Base-by-base conservation (phyloP, 768 basidiomycete species). In the Mycena metata region DNA sequence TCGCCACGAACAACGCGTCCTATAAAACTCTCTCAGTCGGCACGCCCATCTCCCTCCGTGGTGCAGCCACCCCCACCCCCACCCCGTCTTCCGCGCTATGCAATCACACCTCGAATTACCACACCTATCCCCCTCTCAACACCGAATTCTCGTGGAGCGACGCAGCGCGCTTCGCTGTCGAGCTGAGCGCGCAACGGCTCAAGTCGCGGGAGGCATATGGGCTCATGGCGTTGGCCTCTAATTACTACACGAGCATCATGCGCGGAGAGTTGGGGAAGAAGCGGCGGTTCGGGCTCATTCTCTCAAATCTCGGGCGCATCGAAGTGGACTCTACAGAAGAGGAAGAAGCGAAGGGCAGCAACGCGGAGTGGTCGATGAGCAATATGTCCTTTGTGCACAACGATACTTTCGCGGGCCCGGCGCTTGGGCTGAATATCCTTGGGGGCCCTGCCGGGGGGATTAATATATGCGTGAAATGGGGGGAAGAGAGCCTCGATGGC, bases 41-140 rank as follows among this genome's bases (percentile, higher is more conserved):
- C 36, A 68, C 81, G 8, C 75, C 83, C 10, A 69, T 81, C 17
- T 80, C 80, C 17, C 77, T 82, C 21, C 77, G 83, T 26, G 72
- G 60, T 5, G 58, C 75, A 43, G 67, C 79, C 17, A 72, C 74
- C 35, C 69, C 72, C 5, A 60, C 79, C 3, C 46, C 64, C 7
- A 74, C 74, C 59, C 30, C 30, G 6, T 30, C 30, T 30, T 30
- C 30, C 30, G 76, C 51, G 30, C 74, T 83, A 39, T 81, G 82
- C 72, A 78, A 81, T 64, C 71, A 79, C 52, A 75, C 78, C 35
- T 78, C 82, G 8, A 46, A 64, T 2, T 62, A 74, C 36, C 39
- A 66, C 15, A 52, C 57, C 16, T 74, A 71, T 51, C 57, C 74
- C 42, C 62, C 76, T 6, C 57, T 81, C 24, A 60, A 75, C 19